A percentile compares a stretch with the other conserved stretches of the same genome.
These are phyloP conservation scores for Lithocarpus polystachyus DNA, from an alignment of 306 rosid genomes.

Conservation along the genomic window DNA sequence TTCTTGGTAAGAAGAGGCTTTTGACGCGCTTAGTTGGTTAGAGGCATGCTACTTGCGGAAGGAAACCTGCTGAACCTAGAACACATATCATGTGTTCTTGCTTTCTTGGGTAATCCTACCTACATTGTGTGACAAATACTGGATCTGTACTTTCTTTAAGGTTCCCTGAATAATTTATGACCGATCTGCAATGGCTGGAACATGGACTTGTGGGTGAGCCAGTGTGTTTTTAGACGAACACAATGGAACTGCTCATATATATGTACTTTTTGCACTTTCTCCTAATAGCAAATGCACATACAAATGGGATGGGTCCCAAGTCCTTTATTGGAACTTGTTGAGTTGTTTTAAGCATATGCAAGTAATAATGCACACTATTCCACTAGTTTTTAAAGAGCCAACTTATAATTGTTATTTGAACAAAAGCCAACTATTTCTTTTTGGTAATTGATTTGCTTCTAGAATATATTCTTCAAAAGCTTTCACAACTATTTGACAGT, in stretches of 20 bases:
- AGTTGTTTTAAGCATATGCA: neutral
- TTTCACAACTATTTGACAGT: neutral
- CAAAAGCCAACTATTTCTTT: neutral
- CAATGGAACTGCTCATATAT: neutral
- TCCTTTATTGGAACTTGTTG: neutral
- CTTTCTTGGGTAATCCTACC: neutral
- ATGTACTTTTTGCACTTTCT: neutral
- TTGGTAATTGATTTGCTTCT: neutral
- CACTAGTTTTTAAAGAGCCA: neutral
- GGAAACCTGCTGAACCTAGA: neutral
- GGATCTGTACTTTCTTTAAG: neutral
- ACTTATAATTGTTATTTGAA: neutral
- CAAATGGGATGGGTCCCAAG: too few species aligned
- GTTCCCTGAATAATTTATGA: neutral
- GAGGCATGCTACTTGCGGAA: neutral
- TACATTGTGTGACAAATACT: neutral
- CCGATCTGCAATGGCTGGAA: neutral
- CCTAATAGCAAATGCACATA: too few species aligned
- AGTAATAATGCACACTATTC: neutral
- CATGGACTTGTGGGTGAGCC: neutral
- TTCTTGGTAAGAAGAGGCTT: neutral
- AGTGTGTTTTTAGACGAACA: neutral
- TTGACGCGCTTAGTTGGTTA: neutral
- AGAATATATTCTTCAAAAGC: neutral
- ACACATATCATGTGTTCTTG: neutral